These are phyloP conservation scores for Morella rubra DNA, from an alignment of 306 rosid species.

Conservation along the genomic window DNA sequence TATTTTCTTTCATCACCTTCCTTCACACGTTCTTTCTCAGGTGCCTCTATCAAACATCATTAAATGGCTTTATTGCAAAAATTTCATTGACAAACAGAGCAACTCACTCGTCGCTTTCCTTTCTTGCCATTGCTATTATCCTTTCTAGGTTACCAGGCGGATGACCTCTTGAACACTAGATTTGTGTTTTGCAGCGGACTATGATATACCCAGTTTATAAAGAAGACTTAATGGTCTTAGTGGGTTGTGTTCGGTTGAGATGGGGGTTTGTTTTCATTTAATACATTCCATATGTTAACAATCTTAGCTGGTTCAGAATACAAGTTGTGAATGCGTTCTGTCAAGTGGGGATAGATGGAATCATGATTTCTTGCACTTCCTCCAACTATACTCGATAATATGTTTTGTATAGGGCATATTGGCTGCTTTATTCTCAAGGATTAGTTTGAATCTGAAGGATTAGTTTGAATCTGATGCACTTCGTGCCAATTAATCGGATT, in stretches of 20 bases:
- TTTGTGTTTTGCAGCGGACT: not conserved
- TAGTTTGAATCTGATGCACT: not conserved
- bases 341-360: constrained; percentile 10
- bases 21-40: not conserved
- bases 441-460: not conserved
- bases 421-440: not conserved
- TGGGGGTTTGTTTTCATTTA: not conserved
- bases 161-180: not conserved
- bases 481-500: not conserved
- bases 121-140: not conserved
- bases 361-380: constrained; percentile 20
- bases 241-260: not conserved
- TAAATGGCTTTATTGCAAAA: not conserved
- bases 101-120: not conserved
- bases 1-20: not conserved
- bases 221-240: not conserved
- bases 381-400: constrained; percentile 2
- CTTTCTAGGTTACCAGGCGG: not conserved
- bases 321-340: not conserved
- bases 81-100: not conserved
- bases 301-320: not conserved
- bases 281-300: not conserved
- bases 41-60: not conserved
- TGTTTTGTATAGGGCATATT: constrained; percentile 11
- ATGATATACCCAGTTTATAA: not conserved